These are phyloP conservation scores for Fusarium chuoi DNA, from an alignment of 2,329 filamentous ascomycete species.

Conservation along the genomic window DNA sequence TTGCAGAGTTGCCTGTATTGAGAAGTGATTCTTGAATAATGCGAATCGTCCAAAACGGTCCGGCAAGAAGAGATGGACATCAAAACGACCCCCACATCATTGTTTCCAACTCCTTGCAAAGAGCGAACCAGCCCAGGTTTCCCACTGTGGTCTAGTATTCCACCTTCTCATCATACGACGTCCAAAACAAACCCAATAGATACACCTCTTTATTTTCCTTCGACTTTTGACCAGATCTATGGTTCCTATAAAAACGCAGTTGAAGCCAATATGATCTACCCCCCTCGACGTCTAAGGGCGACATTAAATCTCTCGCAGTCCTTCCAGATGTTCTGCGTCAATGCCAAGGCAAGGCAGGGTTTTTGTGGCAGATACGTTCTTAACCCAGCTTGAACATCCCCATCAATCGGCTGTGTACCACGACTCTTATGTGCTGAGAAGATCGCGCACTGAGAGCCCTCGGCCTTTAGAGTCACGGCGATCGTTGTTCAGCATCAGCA, in stretches of 20 bases:
- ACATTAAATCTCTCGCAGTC: not conserved
- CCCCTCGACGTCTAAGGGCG: conserved; percentile 4
- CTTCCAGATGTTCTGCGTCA: conserved; percentile 7
- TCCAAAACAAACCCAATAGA: not conserved
- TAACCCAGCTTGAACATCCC: not conserved
- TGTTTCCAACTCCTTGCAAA: conserved; percentile 24
- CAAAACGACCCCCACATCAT: conserved; percentile 16
- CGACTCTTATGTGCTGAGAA: conserved; percentile 60
- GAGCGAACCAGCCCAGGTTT: conserved; percentile 4
- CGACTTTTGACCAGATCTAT: not conserved
- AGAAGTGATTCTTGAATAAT: not conserved
- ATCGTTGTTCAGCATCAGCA: conserved; percentile 89
- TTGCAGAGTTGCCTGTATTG: not conserved
- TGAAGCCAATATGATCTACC: not conserved
- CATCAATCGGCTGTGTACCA: not conserved
- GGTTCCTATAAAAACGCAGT: not conserved
- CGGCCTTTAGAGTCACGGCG: conserved; percentile 64
- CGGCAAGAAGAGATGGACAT: not conserved
- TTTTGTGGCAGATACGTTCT: not conserved
- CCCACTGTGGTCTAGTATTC: conserved; percentile 6
- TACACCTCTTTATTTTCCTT: not conserved
- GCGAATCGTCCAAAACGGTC: not conserved
- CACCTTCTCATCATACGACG: not conserved
- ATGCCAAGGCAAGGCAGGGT: not conserved
- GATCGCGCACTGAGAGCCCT: conserved; percentile 65